A percentile compares a stretch with the other conserved stretches of the same genome.
Evolutionary conservation across 2,329 filamentous ascomycete genomes (phyloP).

Genomic region (Colletotrichum spinosum): DNA sequence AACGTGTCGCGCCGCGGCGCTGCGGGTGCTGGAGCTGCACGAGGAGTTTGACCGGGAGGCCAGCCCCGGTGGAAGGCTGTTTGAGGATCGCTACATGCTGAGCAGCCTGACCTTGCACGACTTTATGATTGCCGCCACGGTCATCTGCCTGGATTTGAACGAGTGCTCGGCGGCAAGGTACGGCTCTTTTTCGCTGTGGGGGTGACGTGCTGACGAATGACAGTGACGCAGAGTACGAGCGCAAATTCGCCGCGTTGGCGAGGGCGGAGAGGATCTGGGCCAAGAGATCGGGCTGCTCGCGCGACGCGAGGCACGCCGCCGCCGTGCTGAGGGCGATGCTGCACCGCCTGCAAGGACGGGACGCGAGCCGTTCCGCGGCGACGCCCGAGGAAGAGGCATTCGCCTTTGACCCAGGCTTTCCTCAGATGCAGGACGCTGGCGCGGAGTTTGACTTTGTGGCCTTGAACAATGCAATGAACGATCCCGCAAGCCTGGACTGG

Average conservation of each 20-base stretch:
- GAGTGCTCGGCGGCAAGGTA: slow-evolving; percentile 54
- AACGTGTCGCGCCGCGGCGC: slow-evolving; percentile 56
- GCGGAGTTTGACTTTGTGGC: slow-evolving; percentile 48
- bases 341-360: slow-evolving; percentile 37
- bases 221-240: slow-evolving; percentile 46
- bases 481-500: slow-evolving; percentile 53
- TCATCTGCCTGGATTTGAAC: slow-evolving; percentile 64
- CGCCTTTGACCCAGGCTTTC: not conserved
- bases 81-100: slow-evolving; percentile 65
- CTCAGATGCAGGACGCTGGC: not conserved
- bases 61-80: slow-evolving; percentile 61
- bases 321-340: slow-evolving; percentile 55
- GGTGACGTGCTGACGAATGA: slow-evolving; percentile 35
- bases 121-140: slow-evolving; percentile 70
- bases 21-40: slow-evolving; percentile 59
- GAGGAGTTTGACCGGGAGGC: slow-evolving; percentile 59
- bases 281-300: slow-evolving; percentile 49
- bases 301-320: slow-evolving; percentile 57
- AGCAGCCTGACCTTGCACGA: slow-evolving; percentile 65
- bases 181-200: slow-evolving; percentile 17
- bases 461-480: slow-evolving; percentile 51
- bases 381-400: too few relatives aligned
- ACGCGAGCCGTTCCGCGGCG: not conserved
- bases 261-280: slow-evolving; percentile 58
- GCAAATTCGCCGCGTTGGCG: slow-evolving; percentile 51